Evolutionary conservation across 345 rosid genomes (phyloP).

Genomic region (Rhizophora mangle): DNA sequence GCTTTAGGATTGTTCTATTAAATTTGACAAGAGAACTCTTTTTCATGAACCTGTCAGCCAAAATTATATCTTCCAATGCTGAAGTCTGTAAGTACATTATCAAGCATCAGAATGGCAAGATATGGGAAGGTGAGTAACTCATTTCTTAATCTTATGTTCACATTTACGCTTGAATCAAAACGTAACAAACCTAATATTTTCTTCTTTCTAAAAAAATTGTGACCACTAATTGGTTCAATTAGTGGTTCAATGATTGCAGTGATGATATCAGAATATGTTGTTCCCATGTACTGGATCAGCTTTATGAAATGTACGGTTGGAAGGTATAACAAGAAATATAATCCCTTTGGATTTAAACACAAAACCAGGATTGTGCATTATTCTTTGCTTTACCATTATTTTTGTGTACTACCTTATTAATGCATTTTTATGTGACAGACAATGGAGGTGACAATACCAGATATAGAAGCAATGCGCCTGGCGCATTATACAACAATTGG

Average conservation of each 20-base stretch:
- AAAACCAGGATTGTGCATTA: no score
- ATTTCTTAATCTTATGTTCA: not conserved
- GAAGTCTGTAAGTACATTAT: constrained; percentile 26
- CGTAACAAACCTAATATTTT: not conserved
- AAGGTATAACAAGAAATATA: constrained; percentile 37
- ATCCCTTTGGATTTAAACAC: not conserved
- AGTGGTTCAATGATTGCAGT: constrained; percentile 75
- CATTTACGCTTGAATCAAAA: not conserved
- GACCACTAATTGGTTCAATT: constrained; percentile 31
- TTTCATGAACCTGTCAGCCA: constrained; percentile 28
- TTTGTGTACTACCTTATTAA: constrained; percentile 16
- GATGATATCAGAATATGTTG: constrained; percentile 52
- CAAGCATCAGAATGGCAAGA: constrained; percentile 52
- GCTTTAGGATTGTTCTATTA: not conserved
- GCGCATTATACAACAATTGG: constrained; percentile 71
- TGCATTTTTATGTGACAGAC: constrained; percentile 30
- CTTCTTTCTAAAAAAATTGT: not conserved
- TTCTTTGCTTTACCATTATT: not conserved
- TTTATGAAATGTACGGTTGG: constrained; percentile 43
- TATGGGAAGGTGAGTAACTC: constrained; percentile 49
- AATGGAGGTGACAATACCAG: constrained; percentile 65
- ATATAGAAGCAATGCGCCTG: constrained; percentile 67
- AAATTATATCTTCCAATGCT: constrained; percentile 45
- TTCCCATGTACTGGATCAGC: constrained; percentile 38
- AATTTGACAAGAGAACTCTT: not conserved